Conservation (phyloP, 1,139 yeast genomes). For the Yamadazyma blattariae region DNA sequence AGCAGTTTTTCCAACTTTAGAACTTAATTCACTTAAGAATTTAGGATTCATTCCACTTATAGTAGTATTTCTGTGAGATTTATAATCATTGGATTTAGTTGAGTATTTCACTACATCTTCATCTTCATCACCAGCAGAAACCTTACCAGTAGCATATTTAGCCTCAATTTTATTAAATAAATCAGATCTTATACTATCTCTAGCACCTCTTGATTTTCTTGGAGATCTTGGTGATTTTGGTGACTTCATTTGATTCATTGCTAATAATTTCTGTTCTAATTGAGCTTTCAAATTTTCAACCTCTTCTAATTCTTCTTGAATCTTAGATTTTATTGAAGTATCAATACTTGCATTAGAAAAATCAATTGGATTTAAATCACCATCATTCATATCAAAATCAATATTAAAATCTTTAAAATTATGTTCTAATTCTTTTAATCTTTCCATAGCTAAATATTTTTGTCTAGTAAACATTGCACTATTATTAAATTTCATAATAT, state of each 20-base stretch:
- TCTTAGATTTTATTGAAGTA: constrained; percentile 32
- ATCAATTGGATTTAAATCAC: constrained; percentile 8
- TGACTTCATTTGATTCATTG: constrained; percentile 13
- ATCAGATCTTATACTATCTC: constrained; percentile 14
- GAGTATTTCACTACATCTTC: constrained; percentile 17
- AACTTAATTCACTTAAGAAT: constrained; percentile 56
- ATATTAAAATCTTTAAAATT: constrained; percentile 61
- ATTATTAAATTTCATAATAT: constrained; percentile 65
- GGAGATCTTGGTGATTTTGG: constrained; percentile 9
- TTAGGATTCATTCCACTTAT: constrained; percentile 48
- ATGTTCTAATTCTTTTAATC: constrained; percentile 61
- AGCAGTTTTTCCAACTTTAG: constrained; percentile 44
- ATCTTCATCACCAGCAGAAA: constrained; percentile 10
- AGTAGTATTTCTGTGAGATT: constrained; percentile 30
- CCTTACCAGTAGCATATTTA: constrained; percentile 50
- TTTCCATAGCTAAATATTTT: constrained; percentile 61
- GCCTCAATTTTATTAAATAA: constrained; percentile 39
- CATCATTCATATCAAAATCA: constrained; percentile 38
- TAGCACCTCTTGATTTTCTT: constrained; percentile 7
- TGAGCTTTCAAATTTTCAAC: constrained; percentile 45
- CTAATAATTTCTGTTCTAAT: constrained; percentile 33
- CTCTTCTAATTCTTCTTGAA: constrained; percentile 45
- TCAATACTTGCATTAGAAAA: constrained; percentile 22
- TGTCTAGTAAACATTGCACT: constrained; percentile 57
- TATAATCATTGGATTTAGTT: constrained; percentile 17